Conservation (phyloP, 2,329 filamentous ascomycete species). For the Metarhizium album region DNA sequence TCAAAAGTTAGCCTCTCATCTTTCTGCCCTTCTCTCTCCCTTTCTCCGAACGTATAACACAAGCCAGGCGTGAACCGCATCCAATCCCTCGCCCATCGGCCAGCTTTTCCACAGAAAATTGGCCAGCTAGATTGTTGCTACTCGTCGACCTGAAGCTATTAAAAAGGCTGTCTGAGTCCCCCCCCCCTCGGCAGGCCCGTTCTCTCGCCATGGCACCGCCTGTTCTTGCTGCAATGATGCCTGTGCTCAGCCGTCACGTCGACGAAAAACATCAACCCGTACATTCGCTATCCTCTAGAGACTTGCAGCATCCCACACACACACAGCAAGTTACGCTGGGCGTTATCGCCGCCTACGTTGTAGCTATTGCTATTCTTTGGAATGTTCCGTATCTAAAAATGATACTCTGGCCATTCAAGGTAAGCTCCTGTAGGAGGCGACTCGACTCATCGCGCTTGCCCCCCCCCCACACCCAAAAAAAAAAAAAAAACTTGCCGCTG, state of each 20-base stretch:
- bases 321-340: constrained; percentile 63
- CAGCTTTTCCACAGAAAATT: no score
- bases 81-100: no score
- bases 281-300: constrained; percentile 33
- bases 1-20: no score
- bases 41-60: no score
- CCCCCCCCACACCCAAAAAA: no score
- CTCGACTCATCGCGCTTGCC: no score
- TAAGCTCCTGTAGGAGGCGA: constrained; percentile 28
- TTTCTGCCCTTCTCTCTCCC: no score
- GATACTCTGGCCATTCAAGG: constrained; percentile 73
- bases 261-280: constrained; percentile 1
- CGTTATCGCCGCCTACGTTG: constrained; percentile 60
- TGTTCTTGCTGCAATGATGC: background rate
- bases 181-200: background rate
- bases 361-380: constrained; percentile 67
- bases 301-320: constrained; percentile 47
- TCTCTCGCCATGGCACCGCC: constrained; percentile 5
- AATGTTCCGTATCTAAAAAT: constrained; percentile 67
- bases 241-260: constrained; percentile 4
- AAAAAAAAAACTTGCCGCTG: no score
- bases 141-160: background rate
- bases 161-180: background rate
- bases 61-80: no score
- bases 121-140: background rate